Evolutionary conservation across 805 yeast genomes (phyloP), one percentile per base, ranked within the genome.

Genomic region (Monosporozyma yasuniensis): DNA sequence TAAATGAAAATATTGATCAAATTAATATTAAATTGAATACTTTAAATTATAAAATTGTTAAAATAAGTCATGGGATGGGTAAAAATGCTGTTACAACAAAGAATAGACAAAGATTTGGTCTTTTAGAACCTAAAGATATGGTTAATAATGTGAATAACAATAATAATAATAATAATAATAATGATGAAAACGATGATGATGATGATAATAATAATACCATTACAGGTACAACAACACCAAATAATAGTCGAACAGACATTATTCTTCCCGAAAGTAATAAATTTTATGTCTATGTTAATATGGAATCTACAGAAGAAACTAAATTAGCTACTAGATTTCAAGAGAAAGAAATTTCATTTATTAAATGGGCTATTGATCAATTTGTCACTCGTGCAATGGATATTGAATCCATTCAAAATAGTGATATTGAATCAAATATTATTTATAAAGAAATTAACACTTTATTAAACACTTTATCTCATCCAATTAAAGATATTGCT

Each of bases 251-350:
- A 12, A 11, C 28, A 4, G 35, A 12, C 5, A 16, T 48, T 4
- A 37, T 32, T 1, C 30, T 56, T 3, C 56, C 58, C 1, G 47
- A 47, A 11, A 56, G 54, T 43, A 57, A 49, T 41, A 52, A 56
- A 39, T 63, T 54, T 46, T 64, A 60, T 41, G 60, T 62, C 18
- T 63, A 64, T 43, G 50, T 58, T 4, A 64, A 65, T 49, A 25
- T 49, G 10, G 54, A 47, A 27, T 56, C 61, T 12, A 57, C 54
- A 16, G 59, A 55, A 2, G 65, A 62, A 39, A 56, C 64, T 2
- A 56, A 58, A 50, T 30, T 61, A n/a, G 66, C 67, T 4, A 64
- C 69, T 0, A 46, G 54, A 30, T 60, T 61, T 51, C 52, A 53
- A 9, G 50, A 53, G 7, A 56, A 53, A 19, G 69, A 65, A 47